phyloP scores from a whole-genome alignment of 257 asterid genomes.

The Lycium barbarum region DNA sequence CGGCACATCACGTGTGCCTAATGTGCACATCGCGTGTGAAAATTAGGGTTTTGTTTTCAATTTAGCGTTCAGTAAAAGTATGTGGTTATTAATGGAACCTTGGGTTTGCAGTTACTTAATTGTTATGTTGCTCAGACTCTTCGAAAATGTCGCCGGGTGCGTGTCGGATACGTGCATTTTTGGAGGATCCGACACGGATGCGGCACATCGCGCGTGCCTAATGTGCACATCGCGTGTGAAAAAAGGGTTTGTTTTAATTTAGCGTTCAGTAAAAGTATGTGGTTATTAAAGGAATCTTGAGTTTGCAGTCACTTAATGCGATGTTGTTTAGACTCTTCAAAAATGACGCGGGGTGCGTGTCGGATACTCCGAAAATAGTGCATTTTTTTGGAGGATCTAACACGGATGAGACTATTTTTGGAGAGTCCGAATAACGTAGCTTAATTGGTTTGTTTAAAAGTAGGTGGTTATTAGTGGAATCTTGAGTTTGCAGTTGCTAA shows the following conservation, averaged over 20 bases:
- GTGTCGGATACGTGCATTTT: background rate
- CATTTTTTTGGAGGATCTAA: too few relatives aligned
- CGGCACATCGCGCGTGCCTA: too few relatives aligned
- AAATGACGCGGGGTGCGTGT: background rate
- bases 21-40: background rate
- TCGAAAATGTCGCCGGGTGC: background rate
- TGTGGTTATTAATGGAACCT: background rate
- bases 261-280: background rate
- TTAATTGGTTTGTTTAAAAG: too few relatives aligned
- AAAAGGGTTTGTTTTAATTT: slow-evolving; percentile 14
- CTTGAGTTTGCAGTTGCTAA: too few relatives aligned
- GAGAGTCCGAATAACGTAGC: too few relatives aligned
- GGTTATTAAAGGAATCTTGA: slow-evolving; percentile 1
- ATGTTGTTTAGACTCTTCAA: background rate
- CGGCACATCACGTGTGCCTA: too few relatives aligned
- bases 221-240: background rate
- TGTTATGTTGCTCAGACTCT: background rate
- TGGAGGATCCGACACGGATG: too few relatives aligned
- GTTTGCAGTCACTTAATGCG: slow-evolving; percentile 13
- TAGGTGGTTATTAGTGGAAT: too few relatives aligned
- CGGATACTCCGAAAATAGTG: background rate
- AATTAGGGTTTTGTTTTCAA: slow-evolving; percentile 21
- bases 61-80: background rate
- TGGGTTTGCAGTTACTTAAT: slow-evolving; percentile 10
- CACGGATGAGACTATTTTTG: too few relatives aligned